Evolutionary conservation across 176 grass and related monocot species (phyloP).

Genomic region (Otatea glauca): DNA sequence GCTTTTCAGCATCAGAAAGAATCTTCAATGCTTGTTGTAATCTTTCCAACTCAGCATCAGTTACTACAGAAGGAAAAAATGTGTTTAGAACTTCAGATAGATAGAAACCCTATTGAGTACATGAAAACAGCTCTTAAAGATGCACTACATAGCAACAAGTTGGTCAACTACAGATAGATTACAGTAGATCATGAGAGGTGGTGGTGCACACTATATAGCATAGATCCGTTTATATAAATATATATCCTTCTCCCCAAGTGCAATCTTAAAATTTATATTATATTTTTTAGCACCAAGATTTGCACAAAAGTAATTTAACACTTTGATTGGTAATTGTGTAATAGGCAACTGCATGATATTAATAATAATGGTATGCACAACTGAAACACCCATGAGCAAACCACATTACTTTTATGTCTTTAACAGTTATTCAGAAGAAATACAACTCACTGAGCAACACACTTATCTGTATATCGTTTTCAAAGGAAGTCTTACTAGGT

Average conservation of each 20-base stretch:
- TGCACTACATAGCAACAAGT: background rate
- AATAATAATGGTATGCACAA: slow-evolving; percentile 13
- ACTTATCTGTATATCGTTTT: slow-evolving; percentile 11
- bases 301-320: background rate
- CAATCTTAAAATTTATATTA: background rate
- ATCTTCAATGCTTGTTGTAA: slow-evolving; percentile 93
- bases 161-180: background rate
- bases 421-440: slow-evolving; percentile 26
- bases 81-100: slow-evolving; percentile 22
- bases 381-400: background rate
- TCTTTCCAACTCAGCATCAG: slow-evolving; percentile 90
- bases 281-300: slow-evolving; percentile 19
- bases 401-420: background rate
- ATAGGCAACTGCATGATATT: slow-evolving; percentile 15
- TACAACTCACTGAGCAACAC: background rate
- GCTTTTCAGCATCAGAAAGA: slow-evolving; percentile 96
- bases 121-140: background rate
- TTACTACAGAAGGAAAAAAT: slow-evolving; percentile 61
- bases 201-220: too few species aligned
- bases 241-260: background rate
- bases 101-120: background rate
- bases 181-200: too few species aligned
- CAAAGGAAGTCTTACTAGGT: background rate
- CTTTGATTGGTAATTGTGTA: slow-evolving; percentile 12
- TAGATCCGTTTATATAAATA: background rate